A percentile compares a stretch with the other conserved stretches of the same genome.
phyloP scores from a whole-genome alignment of 306 rosid species.

The Quercus mongolica region DNA sequence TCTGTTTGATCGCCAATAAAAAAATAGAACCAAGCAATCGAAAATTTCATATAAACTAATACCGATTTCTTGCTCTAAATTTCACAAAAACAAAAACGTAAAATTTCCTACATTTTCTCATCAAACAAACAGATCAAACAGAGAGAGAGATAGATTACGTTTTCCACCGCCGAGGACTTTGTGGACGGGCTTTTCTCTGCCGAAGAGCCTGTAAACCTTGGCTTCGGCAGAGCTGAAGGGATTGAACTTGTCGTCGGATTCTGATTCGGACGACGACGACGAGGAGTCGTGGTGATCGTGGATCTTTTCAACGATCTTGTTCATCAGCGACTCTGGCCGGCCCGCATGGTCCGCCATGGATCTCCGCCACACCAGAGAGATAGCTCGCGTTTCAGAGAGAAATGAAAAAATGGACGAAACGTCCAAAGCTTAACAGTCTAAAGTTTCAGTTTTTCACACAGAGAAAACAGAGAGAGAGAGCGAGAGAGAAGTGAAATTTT shows the following conservation, averaged over 20 bases:
- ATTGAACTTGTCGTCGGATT: conserved; percentile 30
- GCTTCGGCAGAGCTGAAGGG: conserved; percentile 7
- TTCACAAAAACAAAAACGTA: neutral
- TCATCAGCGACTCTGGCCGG: conserved; percentile 35
- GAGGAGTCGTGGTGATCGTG: conserved; percentile 32
- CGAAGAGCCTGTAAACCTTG: conserved; percentile 65
- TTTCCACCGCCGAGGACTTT: conserved; percentile 79
- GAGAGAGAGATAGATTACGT: conserved; percentile 32
- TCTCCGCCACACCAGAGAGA: conserved; percentile 15
- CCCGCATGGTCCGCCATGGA: conserved; percentile 35
- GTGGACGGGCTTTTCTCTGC: conserved; percentile 77
- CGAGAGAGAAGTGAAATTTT: conserved; percentile 14
- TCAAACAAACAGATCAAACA: conserved; percentile 6
- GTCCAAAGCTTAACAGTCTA: too few species aligned
- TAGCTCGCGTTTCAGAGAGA: neutral
- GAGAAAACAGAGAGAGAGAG: neutral
- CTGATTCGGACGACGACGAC: conserved; percentile 33
- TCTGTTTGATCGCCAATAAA: neutral
- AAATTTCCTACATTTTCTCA: conserved; percentile 4
- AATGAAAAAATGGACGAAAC: neutral
- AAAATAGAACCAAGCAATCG: neutral
- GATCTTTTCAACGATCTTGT: conserved; percentile 49
- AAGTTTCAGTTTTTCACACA: neutral
- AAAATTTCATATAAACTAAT: neutral
- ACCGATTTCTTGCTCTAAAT: neutral